A percentile compares a stretch with the other conserved stretches of the same genome.
Evolutionary conservation across 2,329 filamentous ascomycete species (phyloP).

Genomic region (Lojkania enalia): DNA sequence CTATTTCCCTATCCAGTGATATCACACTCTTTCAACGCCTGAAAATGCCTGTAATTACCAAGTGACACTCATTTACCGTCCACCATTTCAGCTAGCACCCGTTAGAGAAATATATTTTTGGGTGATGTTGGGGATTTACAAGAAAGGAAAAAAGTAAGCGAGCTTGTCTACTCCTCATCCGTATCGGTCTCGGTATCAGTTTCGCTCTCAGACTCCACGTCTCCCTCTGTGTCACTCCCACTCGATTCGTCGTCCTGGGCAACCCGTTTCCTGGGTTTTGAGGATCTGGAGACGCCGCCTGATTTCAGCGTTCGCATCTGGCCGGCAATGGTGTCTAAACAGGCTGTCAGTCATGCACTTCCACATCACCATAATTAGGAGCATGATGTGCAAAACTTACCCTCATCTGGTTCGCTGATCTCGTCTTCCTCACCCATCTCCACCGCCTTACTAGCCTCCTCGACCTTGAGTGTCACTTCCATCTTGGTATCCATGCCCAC

Average conservation of each 20-base stretch:
- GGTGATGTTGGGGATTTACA: background rate
- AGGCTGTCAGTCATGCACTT: conserved; percentile 25
- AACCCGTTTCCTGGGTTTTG: conserved; percentile 61
- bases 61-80: conserved; percentile 16
- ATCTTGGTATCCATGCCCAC: conserved; percentile 90
- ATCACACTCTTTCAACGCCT: conserved; percentile 28
- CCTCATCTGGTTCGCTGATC: conserved; percentile 97
- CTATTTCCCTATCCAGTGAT: background rate
- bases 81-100: conserved; percentile 8
- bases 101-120: background rate
- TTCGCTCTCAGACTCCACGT: conserved; percentile 57
- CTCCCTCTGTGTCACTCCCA: conserved; percentile 67
- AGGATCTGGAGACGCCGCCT: conserved; percentile 54
- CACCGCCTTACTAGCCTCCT: conserved; percentile 83
- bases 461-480: conserved; percentile 86
- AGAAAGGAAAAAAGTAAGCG: background rate
- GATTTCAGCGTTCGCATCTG: conserved; percentile 88
- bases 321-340: conserved; percentile 79
- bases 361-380: background rate
- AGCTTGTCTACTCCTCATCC: conserved; percentile 41
- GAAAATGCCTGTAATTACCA: too few relatives aligned
- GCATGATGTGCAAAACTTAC: conserved; percentile 59
- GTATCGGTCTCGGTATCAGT: conserved; percentile 49
- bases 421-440: conserved; percentile 85
- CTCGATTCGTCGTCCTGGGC: conserved; percentile 64